Percentiles rank a stretch among this genome's conserved stretches.
These are phyloP conservation scores for Harringtonia aguacate DNA, from an alignment of 2,329 filamentous ascomycete genomes.

Conservation along the genomic window DNA sequence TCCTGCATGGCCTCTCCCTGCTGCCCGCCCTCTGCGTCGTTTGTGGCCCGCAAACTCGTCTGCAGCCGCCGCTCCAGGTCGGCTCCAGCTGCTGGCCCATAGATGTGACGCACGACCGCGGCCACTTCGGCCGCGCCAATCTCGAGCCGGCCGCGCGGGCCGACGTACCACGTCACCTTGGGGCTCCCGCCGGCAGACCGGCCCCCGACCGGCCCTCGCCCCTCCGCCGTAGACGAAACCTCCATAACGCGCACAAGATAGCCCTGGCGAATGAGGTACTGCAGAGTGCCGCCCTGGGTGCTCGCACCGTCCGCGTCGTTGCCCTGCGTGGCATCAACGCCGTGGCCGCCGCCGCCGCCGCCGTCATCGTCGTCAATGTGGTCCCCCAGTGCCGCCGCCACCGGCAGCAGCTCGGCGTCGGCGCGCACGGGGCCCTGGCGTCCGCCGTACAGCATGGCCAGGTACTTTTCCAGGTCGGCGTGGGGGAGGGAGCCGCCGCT, in stretches of 20 bases:
- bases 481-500: constrained; percentile 66
- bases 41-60: constrained; percentile 41
- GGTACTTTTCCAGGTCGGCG: constrained; percentile 62
- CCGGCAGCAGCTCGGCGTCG: constrained; percentile 58
- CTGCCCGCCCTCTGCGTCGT: not conserved
- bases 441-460: constrained; percentile 13
- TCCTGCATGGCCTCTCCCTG: not conserved
- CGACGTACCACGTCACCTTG: constrained; percentile 68
- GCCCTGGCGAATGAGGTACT: constrained; percentile 64
- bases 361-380: constrained; percentile 12
- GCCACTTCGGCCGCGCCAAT: constrained; percentile 68
- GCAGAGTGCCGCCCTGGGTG: constrained; percentile 11
- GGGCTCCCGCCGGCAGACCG: not conserved
- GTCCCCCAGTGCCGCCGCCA: constrained; percentile 10
- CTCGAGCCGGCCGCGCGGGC: constrained; percentile 76
- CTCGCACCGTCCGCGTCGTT: not conserved
- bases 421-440: constrained; percentile 20
- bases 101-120: constrained; percentile 54
- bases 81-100: constrained; percentile 35
- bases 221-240: constrained; percentile 50
- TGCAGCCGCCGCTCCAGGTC: constrained; percentile 50
- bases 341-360: not conserved
- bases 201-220: constrained; percentile 1
- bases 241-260: constrained; percentile 73
- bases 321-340: not conserved